Base-by-base conservation (phyloP, 2,329 filamentous ascomycete genomes). In the Neonectria hederae region DNA sequence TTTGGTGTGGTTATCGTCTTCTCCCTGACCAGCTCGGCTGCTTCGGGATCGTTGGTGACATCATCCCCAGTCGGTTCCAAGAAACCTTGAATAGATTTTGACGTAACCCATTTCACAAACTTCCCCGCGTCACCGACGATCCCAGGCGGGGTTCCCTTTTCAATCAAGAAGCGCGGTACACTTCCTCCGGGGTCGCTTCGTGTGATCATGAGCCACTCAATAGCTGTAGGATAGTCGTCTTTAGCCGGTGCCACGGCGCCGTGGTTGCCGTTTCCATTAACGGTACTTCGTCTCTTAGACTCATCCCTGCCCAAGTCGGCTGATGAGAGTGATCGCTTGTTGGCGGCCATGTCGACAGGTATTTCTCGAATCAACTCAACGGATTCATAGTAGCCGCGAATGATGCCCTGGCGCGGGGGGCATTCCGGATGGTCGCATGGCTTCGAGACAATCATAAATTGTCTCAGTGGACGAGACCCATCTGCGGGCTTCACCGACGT, bases 161-260 rank as follows among this genome's bases (percentile, higher is more conserved):
- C 94, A n/a, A 97, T 92, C 85, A 97, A 90, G 79, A 96, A 97
- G 14, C 92, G 87, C 1, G 94, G 94, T 19, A 97, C 94, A 63
- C 89, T 95, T 56, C 94, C 94, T 11, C 94, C 94, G 3, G 94
- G 93, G 72, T 97, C 93, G 76, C 92, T 95, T 53, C 94, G 86
- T 1, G 93, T 97, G 19, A 97, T 88, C 94, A 97, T 97, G 65
- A 96, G 87, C 94, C 94, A 97, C 77, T 97, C 94, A 2, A 97
- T 76, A 26, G 82, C 78, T 28, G 78, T 82, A n/a, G 81, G 75
- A 1, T 69, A 75, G 5, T 79, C 75, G 10, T 78, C 75, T 19
- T 54, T 42, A 4, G 63, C 61, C 8, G 60, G 38, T 49, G 61
- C 54, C n/a, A 42, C 42, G 19, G 51, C 19, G 10, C 59, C 65